Percentiles rank a stretch among this genome's conserved stretches.
Conservation (phyloP, 371 early-diverging fungal species). For the Dentiscutata heterogama region DNA sequence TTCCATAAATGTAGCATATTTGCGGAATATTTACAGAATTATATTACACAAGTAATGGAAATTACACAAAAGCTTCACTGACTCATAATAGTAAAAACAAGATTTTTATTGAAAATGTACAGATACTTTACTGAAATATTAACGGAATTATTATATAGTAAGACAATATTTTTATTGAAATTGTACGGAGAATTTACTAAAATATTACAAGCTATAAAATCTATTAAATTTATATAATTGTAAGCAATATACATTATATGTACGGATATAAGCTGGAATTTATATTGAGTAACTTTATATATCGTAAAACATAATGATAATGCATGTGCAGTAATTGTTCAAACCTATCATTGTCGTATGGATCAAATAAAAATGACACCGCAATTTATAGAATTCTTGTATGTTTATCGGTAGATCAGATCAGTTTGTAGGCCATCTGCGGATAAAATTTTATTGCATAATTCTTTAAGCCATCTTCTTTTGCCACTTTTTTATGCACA, state of each 20-base stretch:
- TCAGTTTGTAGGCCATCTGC: too few species aligned
- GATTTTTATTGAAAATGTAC: too few species aligned
- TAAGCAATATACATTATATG: not conserved
- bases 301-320: not conserved
- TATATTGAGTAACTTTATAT: too few species aligned
- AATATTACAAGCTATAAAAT: not conserved
- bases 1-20: slow-evolving; percentile 9
- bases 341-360: not conserved
- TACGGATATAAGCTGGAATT: not conserved
- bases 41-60: not conserved
- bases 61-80: not conserved
- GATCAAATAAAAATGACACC: not conserved
- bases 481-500: too few species aligned
- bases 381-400: not conserved
- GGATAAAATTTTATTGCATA: too few species aligned
- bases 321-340: not conserved
- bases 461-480: too few species aligned
- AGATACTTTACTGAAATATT: too few species aligned
- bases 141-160: too few species aligned
- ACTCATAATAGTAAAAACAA: not conserved
- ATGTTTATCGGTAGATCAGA: too few species aligned
- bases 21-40: not conserved
- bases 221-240: not conserved
- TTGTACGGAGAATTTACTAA: not conserved
- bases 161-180: not conserved